Evolutionary conservation across 768 basidiomycete genomes (phyloP), one percentile per base, ranked within the genome.

Genomic region (Gyrodon lividus): DNA sequence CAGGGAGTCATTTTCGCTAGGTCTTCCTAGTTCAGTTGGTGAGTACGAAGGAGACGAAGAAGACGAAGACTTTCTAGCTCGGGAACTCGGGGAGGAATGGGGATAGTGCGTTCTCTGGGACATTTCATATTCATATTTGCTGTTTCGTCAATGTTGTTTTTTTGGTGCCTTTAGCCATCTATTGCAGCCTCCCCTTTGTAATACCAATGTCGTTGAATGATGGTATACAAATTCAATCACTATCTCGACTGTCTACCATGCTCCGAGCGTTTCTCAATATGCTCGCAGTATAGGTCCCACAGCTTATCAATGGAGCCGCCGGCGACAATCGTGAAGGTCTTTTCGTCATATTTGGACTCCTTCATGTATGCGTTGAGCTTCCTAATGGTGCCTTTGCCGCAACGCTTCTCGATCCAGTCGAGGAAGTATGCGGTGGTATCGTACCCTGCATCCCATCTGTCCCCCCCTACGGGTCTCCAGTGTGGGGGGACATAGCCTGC

Each of bases 401-500:
- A 77, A 19, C 73, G 72, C 20, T 63, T 68, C 62, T 87, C 81
- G 52, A 72, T 50, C 86, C 87, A 90, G 46, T 81, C 78, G 47
- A 90, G 78, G 61, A 92, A 90, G 65, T 79, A 90, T 2, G 77
- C 88, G 2, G 89, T 92, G 23, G 73, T 76, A 35, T 82, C 80
- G 65, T 91, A 92, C 13, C 89, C 89, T 17, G 77, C 82, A 54
- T 92, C 88, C 89, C 89, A 91, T 26, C 64, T 68, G 38, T 75
- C 75, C 6, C 72, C 75, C 14, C 66, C 70, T 3, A 65, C 64
- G 26, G 71, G 73, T 42, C 68, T 73, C 89, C 89, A 91, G 59
- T 91, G 89, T 6, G 87, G 88, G 2, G 89, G 86, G 0, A 65
- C 72, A 23, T 82, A 73, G 2, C 75, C 75, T 7, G 80, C 78